These are phyloP conservation scores for Malassezia arunalokei DNA, from an alignment of 1,284 basidiomycete species.

Conservation along the genomic window DNA sequence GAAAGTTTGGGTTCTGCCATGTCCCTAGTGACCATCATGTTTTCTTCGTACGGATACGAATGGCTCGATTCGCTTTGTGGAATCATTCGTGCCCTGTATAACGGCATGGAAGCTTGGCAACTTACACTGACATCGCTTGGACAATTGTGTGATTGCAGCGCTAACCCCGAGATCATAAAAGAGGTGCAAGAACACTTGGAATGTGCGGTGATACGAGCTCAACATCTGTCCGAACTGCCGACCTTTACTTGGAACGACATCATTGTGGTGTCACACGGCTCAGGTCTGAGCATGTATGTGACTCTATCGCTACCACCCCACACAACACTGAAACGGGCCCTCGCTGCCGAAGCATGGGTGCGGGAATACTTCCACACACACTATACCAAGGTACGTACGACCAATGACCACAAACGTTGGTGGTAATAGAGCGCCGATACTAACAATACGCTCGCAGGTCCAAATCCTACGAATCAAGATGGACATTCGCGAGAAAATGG, in stretches of 20 bases:
- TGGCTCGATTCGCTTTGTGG: conserved; percentile 84
- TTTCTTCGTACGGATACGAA: conserved; percentile 73
- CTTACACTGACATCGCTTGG: conserved; percentile 63
- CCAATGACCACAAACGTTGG: not conserved
- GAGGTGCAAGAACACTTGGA: conserved; percentile 53
- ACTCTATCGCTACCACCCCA: not conserved
- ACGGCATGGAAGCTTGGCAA: conserved; percentile 68
- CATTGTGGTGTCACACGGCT: conserved; percentile 2
- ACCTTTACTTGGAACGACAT: conserved; percentile 3
- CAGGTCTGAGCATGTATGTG: not conserved
- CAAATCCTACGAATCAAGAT: conserved; percentile 4
- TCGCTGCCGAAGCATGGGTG: not conserved
- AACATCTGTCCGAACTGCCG: not conserved
- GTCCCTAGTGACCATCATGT: conserved; percentile 47
- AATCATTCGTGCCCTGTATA: conserved; percentile 74
- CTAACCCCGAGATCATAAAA: conserved; percentile 54
- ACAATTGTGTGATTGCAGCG: conserved; percentile 74
- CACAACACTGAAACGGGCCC: not conserved
- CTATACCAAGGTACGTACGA: conserved; percentile 2
- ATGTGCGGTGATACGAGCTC: conserved; percentile 4
- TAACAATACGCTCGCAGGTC: conserved; percentile 1
- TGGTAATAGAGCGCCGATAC: not conserved
- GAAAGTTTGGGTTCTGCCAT: conserved; percentile 52
- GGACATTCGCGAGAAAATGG: not conserved
- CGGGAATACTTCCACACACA: not conserved